phyloP scores from a whole-genome alignment of 1,284 basidiomycete genomes.

The Tetrapyrgos nigripes region DNA sequence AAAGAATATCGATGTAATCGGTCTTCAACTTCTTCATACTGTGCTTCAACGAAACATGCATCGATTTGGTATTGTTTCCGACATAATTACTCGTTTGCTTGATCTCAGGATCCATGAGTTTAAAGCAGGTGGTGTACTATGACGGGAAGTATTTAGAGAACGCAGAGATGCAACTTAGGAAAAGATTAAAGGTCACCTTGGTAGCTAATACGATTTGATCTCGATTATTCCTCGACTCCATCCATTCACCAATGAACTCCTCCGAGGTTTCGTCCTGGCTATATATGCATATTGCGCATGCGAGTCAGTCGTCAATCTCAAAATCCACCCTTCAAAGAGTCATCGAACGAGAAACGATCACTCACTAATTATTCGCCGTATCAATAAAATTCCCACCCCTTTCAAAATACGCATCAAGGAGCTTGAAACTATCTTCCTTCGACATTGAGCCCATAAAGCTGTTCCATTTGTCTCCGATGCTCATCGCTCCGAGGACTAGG shows the following conservation, averaged over 20 bases:
- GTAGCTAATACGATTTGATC: constrained; percentile 8
- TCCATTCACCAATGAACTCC: constrained; percentile 12
- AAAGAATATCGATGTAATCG: constrained; percentile 9
- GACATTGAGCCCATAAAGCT: neutral
- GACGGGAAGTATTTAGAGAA: neutral
- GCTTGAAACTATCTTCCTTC: no score
- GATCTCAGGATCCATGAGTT: neutral
- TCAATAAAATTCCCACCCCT: constrained; percentile 10
- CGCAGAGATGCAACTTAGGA: neutral
- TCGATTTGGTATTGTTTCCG: constrained; percentile 13
- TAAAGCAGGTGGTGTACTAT: constrained; percentile 8
- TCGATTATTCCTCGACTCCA: constrained; percentile 2
- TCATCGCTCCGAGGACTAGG: constrained; percentile 6
- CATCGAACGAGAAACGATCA: no score
- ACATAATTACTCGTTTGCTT: constrained; percentile 10
- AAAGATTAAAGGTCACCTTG: neutral
- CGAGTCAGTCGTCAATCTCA: neutral
- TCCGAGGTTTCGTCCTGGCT: constrained; percentile 12
- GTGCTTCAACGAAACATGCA: constrained; percentile 3
- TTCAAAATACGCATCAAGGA: constrained; percentile 8
- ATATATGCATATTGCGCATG: neutral
- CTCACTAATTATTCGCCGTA: constrained; percentile 10
- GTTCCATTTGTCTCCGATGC: constrained; percentile 15
- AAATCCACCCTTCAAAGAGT: neutral
- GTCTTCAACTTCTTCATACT: neutral